These are phyloP conservation scores for Aegilops tauschii DNA, from an alignment of 176 grass and related monocot species.

Conservation along the genomic window DNA sequence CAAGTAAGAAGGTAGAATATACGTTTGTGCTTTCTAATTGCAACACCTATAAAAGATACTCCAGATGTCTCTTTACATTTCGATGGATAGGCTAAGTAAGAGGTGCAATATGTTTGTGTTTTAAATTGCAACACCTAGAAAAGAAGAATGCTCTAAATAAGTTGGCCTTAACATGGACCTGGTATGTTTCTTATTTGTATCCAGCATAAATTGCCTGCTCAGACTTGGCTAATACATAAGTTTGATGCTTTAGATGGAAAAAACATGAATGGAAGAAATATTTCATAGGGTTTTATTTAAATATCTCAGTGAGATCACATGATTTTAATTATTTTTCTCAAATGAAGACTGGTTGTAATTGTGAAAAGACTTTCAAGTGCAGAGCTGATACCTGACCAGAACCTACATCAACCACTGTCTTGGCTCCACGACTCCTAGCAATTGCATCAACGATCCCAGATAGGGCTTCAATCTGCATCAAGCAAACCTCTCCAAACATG, in stretches of 20 bases:
- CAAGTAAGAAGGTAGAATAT: not conserved
- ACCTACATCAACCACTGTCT: slow-evolving; percentile 88
- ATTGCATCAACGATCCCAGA: slow-evolving; percentile 53
- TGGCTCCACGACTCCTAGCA: slow-evolving; percentile 39
- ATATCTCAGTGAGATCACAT: not conserved
- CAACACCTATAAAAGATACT: not conserved
- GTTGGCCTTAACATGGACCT: not conserved
- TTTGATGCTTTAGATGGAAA: not conserved
- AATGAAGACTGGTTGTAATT: not conserved
- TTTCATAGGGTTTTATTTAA: not conserved
- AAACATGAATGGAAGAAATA: not conserved
- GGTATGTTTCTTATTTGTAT: not conserved
- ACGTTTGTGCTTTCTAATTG: not conserved
- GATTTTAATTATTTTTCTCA: not conserved
- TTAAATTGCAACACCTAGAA: not conserved
- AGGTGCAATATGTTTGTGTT: not conserved
- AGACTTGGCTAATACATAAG: not conserved
- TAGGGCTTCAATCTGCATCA: slow-evolving; percentile 72
- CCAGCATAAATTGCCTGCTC: not conserved
- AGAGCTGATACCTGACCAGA: slow-evolving; percentile 77
- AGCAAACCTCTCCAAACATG: not conserved
- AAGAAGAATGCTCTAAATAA: not conserved
- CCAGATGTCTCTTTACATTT: not conserved
- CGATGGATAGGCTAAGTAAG: not conserved
- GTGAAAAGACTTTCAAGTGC: not conserved